Conservation (phyloP, 2,329 filamentous ascomycete genomes). For the Penicillium sp. region DNA sequence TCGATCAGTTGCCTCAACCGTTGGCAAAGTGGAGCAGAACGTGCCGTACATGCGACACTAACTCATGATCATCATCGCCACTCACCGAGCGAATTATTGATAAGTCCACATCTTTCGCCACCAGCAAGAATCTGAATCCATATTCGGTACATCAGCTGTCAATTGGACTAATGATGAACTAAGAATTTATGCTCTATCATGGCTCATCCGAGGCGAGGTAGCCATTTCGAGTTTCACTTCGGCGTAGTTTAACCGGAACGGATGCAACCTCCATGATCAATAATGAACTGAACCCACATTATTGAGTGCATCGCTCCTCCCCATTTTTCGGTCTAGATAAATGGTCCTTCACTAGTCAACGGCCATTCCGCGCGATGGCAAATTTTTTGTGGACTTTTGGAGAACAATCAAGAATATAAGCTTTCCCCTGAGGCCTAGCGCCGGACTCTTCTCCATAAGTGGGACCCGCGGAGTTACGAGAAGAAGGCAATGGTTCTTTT, state of each 20-base stretch:
- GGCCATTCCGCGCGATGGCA: neutral
- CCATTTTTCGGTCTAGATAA: neutral
- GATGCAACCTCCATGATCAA: neutral
- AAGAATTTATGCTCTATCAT: too few relatives aligned
- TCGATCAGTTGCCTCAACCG: neutral
- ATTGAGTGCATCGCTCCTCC: neutral
- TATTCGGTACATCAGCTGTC: neutral
- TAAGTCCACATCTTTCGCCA: neutral
- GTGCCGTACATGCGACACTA: neutral
- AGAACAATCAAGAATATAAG: neutral
- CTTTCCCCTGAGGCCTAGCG: neutral
- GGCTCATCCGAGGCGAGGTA: neutral
- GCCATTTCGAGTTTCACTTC: neutral
- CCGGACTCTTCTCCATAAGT: neutral
- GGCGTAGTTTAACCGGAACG: too few relatives aligned
- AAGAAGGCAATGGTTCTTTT: neutral
- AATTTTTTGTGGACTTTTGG: constrained; percentile 2
- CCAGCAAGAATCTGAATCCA: neutral
- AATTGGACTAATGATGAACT: too few relatives aligned
- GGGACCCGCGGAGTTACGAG: constrained; percentile 1
- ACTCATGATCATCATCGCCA: neutral
- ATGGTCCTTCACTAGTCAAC: neutral
- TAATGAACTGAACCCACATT: neutral
- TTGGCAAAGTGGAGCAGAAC: neutral
- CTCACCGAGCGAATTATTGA: neutral